phyloP scores from a whole-genome alignment of 2,329 filamentous ascomycete genomes.

The Fusarium albosuccineum region DNA sequence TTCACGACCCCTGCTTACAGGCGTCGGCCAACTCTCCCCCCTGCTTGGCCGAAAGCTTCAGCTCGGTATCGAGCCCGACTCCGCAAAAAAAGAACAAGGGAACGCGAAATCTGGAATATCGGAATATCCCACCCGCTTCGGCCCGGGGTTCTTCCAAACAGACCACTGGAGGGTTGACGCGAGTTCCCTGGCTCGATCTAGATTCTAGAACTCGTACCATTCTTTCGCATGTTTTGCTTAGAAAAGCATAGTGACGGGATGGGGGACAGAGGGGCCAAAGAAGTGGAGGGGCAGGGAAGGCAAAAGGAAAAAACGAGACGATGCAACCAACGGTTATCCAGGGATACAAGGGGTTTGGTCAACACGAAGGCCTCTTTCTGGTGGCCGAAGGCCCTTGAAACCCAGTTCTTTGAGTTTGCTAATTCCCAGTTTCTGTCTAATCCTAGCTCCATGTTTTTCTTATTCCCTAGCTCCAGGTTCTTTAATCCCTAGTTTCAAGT shows the following conservation, averaged over 20 bases:
- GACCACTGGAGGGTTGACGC: background rate
- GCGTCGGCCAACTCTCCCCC: too few species aligned
- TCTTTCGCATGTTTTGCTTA: constrained; percentile 2
- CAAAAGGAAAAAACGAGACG: background rate
- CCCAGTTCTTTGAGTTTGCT: too few species aligned
- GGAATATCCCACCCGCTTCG: too few species aligned
- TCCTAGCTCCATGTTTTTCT: too few species aligned
- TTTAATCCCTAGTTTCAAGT: too few species aligned
- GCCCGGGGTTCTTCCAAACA: too few species aligned
- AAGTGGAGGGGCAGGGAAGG: too few species aligned
- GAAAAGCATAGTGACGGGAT: constrained; percentile 1
- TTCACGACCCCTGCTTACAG: too few species aligned
- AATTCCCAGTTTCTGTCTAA: too few species aligned
- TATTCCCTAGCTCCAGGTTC: too few species aligned
- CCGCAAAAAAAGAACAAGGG: background rate
- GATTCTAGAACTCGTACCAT: constrained; percentile 16
- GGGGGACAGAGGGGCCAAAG: background rate
- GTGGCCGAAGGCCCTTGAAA: background rate
- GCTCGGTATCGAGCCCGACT: background rate
- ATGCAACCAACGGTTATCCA: background rate
- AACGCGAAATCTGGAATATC: too few species aligned
- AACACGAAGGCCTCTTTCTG: background rate
- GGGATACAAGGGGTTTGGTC: background rate
- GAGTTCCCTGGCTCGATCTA: background rate
- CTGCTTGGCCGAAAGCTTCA: background rate